Conservation (phyloP, 164 flowering plant genomes). For the Vitis rotundifolia region DNA sequence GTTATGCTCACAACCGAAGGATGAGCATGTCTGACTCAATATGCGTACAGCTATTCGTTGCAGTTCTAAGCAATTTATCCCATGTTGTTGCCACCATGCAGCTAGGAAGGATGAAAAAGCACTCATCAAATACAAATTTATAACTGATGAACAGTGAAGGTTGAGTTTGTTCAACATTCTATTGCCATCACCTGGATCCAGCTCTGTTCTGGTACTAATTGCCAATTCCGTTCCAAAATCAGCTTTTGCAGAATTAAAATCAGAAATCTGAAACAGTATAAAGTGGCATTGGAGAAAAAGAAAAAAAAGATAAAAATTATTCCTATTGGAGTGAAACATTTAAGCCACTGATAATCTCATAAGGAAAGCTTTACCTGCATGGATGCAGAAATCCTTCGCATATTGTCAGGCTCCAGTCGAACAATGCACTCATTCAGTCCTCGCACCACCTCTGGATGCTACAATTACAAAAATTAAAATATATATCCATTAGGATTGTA, state of each 20-base stretch:
- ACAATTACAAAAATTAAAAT: slow-evolving; percentile 8
- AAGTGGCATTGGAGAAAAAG: not conserved
- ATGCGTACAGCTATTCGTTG: slow-evolving; percentile 77
- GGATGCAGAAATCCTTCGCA: slow-evolving; percentile 66
- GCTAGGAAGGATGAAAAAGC: slow-evolving; percentile 37
- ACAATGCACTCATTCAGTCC: slow-evolving; percentile 75
- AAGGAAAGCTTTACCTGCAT: slow-evolving; percentile 51
- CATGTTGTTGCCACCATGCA: slow-evolving; percentile 97
- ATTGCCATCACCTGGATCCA: slow-evolving; percentile 51
- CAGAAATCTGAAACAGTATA: slow-evolving; percentile 46
- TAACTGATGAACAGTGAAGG: not conserved
- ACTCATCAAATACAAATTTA: not conserved
- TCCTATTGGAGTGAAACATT: slow-evolving; percentile 20
- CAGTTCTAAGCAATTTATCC: slow-evolving; percentile 78
- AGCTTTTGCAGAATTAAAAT: slow-evolving; percentile 68
- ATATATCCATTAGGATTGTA: too few species aligned
- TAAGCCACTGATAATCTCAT: too few species aligned
- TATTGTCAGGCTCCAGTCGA: slow-evolving; percentile 60
- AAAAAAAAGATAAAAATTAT: not conserved
- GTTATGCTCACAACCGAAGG: slow-evolving; percentile 70
- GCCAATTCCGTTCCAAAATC: slow-evolving; percentile 94
- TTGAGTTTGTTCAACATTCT: not conserved
- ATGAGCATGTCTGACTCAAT: slow-evolving; percentile 69
- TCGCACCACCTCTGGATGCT: slow-evolving; percentile 74
- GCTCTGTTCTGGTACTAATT: slow-evolving; percentile 69